Conservation (phyloP, 768 basidiomycete genomes). For the Tylopilus subfusipes region DNA sequence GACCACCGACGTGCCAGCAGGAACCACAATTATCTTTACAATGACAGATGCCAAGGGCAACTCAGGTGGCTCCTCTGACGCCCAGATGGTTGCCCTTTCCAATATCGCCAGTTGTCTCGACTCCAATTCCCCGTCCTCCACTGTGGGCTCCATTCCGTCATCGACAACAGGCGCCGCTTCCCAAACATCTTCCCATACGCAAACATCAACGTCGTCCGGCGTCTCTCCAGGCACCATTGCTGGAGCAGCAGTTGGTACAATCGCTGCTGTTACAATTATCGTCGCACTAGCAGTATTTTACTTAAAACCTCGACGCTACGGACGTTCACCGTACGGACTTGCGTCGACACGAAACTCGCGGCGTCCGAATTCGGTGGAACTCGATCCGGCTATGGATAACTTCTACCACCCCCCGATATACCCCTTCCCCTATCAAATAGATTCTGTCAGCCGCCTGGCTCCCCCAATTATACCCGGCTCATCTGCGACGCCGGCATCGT, state of each 20-base stretch:
- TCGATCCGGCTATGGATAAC: conserved; percentile 25
- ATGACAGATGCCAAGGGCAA: conserved; percentile 49
- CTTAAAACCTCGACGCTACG: conserved; percentile 33
- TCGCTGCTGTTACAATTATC: conserved; percentile 51
- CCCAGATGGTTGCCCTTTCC: conserved; percentile 45
- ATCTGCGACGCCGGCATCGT: not conserved
- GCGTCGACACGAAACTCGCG: conserved; percentile 27
- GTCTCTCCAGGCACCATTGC: conserved; percentile 46
- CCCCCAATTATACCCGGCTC: conserved; percentile 10
- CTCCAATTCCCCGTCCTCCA: conserved; percentile 51
- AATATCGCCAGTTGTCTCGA: conserved; percentile 52
- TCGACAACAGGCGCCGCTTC: conserved; percentile 16
- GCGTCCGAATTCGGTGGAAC: conserved; percentile 38
- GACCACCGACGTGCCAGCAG: conserved; percentile 53
- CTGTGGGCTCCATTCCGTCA: conserved; percentile 25
- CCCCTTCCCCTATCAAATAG: conserved; percentile 31
- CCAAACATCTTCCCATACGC: conserved; percentile 16
- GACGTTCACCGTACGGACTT: conserved; percentile 28
- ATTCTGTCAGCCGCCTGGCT: conserved; percentile 15
- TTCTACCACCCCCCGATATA: conserved; percentile 35
- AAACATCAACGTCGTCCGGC: conserved; percentile 19
- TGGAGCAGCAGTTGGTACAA: conserved; percentile 46
- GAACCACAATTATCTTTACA: conserved; percentile 55
- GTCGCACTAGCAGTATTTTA: conserved; percentile 52
- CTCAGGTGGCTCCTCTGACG: conserved; percentile 59